phyloP scores from a whole-genome alignment of 345 rosid species.

The Rhizophora mangle region DNA sequence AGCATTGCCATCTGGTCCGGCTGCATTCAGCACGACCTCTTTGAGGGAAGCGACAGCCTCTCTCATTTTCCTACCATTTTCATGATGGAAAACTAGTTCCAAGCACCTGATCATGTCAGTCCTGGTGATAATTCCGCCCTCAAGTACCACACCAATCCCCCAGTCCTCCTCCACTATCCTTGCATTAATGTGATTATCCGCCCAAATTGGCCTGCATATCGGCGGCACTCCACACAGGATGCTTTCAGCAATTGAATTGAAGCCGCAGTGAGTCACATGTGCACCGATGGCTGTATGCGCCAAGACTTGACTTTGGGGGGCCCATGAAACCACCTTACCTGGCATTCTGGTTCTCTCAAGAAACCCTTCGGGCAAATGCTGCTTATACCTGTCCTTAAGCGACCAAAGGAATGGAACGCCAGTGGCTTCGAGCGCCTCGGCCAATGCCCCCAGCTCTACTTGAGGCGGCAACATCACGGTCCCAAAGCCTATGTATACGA shows the following conservation, averaged over 20 bases:
- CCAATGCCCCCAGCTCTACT: not conserved
- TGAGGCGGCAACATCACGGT: not conserved
- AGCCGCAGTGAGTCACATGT: conserved; percentile 30
- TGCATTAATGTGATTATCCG: conserved; percentile 45
- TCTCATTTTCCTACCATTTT: too few relatives aligned
- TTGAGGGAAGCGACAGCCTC: too few relatives aligned
- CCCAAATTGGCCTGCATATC: conserved; percentile 57
- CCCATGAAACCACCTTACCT: conserved; percentile 13
- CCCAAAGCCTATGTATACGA: conserved; percentile 3
- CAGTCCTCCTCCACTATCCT: conserved; percentile 48
- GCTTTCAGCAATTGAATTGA: conserved; percentile 52
- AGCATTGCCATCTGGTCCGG: too few relatives aligned
- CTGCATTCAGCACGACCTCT: too few relatives aligned
- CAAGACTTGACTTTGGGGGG: not conserved
- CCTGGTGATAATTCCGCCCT: conserved; percentile 25
- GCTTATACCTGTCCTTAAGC: conserved; percentile 8
- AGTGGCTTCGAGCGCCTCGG: not conserved
- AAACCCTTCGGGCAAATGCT: conserved; percentile 9
- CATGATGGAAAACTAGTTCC: conserved; percentile 34
- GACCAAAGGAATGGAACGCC: conserved; percentile 21
- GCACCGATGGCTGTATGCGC: conserved; percentile 4
- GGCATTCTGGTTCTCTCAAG: not conserved
- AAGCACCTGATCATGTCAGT: conserved; percentile 34
- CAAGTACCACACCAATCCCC: conserved; percentile 47
- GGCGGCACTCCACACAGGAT: conserved; percentile 48